Conservation (phyloP, 805 yeast genomes). For the Pichia deserticola region DNA sequence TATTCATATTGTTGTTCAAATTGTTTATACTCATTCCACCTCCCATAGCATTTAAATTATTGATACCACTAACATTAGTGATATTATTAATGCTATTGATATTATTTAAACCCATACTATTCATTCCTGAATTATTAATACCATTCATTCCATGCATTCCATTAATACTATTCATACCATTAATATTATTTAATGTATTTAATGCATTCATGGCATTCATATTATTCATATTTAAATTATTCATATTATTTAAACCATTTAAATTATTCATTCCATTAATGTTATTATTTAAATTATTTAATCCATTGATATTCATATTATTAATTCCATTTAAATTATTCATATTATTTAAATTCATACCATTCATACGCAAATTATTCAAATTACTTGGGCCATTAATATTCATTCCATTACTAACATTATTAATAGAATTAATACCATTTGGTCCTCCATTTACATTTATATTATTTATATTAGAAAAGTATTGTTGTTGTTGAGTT, state of each 20-base stretch:
- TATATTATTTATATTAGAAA: constrained; percentile 1
- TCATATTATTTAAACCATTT: neutral
- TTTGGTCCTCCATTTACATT: neutral
- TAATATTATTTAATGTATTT: neutral
- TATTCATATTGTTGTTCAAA: neutral
- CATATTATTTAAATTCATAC: neutral
- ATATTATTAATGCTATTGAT: neutral
- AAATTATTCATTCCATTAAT: constrained; percentile 7
- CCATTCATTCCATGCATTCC: neutral
- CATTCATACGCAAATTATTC: neutral
- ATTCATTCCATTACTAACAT: neutral
- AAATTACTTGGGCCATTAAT: neutral
- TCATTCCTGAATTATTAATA: neutral
- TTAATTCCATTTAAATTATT: neutral
- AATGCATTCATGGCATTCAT: neutral
- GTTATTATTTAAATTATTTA: constrained; percentile 1
- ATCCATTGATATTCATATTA: neutral
- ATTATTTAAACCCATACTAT: neutral
- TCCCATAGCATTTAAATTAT: neutral
- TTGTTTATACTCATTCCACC: neutral
- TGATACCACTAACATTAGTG: neutral
- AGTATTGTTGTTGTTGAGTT: constrained; percentile 8
- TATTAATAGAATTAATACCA: neutral
- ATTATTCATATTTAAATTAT: neutral
- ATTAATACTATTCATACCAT: neutral